Base-by-base conservation (phyloP, 352 stramenopile genomes). In the Phytophthora kernoviae region DNA sequence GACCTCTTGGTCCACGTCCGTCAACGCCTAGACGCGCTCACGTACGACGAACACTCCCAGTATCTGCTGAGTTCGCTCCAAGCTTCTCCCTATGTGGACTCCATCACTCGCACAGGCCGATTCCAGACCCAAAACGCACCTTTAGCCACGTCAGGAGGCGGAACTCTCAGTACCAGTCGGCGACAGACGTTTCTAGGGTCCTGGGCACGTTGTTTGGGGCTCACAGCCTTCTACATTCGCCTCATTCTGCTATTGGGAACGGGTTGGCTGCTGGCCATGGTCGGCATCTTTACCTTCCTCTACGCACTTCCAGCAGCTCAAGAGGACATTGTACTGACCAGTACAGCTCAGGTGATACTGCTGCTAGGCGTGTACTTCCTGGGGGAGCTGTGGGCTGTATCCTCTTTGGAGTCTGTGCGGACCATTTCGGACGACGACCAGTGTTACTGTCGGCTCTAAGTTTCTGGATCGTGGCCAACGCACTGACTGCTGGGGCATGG, bases 11-110 rank as follows among this genome's bases (percentile, higher is more conserved):
- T 72, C 46, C 72, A 85, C 65, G 64, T 85, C 22, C 71, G 75
- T 10, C 70, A 78, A 58, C 75, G 75, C 11, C 60, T 85, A n/a
- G 75, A 85, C 45, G 75, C 75, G 54, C 73, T 85, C 53, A 74
- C 68, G 11, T 81, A 75, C 44, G 75, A 81, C 49, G 67, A 73
- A 27, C 68, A 81, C 49, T 77, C 75, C 43, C 58, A 71, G 49
- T 81, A 79, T 48, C 59, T 84, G 6, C 42, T 79, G 0, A 66
- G 68, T 42, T 79, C 70, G 21, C 50, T 81, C 11, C 72, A 75
- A 37, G 42, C 49, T 18, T 62, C 68, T 21, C 46, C 66, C 14
- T 62, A 68, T 50, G 39, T 62, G 22, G 33, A 58, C 10, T 48
- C 62, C 9, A 27, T 30, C 18, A 20, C 26, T 11, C 17, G 6